Base-by-base conservation (phyloP, 2,329 filamentous ascomycete genomes). In the Pseudocercospora musae region DNA sequence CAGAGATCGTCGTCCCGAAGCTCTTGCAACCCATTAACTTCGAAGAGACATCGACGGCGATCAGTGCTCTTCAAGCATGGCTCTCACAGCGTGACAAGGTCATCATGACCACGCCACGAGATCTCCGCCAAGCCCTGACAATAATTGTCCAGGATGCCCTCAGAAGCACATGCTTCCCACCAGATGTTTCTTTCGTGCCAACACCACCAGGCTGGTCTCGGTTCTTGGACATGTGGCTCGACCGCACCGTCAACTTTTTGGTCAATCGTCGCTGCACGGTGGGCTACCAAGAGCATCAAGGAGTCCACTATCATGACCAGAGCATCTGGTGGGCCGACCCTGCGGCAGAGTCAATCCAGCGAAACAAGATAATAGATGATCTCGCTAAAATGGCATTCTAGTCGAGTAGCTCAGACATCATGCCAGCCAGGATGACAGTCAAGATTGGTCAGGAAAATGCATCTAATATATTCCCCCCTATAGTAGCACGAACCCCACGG, bases 191-290 rank as follows among this genome's bases (percentile, higher is more conserved):
- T 0, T 23, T 37, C 25, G 60, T 62, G 25, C 60, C 60, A 15
- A 62, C 60, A 18, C 60, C 60, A 9, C 57, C 60, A 7, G 56
- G 57, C 27, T 62, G 60, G 60, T 42, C 56, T 8, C 18, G 33
- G 6, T 62, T 62, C 42, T 25, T 62, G n/a, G 18, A 56, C 21
- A 10, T 59, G 20, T 62, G 60, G 60, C 49, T 62, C 11, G n/a
- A 57, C 27, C 56, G 60, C 5, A 53, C 54, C 3, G 44, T 62
- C 56, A 62, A 59, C 10, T 59, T 62, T 8, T 4, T 62, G 40
- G 42, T 56, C 13, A 8, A 49, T 52, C 40, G 60, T 25, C 56
- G 56, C 21, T 62, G 60, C 20, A 21, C 3, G 11, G 10, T 37
- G 1, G 37, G 44, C 21, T 29, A 25, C 10, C 46, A 58, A 18